Evolutionary conservation across 352 stramenopile genomes (phyloP).

Genomic region (Plasmopara viticola): DNA sequence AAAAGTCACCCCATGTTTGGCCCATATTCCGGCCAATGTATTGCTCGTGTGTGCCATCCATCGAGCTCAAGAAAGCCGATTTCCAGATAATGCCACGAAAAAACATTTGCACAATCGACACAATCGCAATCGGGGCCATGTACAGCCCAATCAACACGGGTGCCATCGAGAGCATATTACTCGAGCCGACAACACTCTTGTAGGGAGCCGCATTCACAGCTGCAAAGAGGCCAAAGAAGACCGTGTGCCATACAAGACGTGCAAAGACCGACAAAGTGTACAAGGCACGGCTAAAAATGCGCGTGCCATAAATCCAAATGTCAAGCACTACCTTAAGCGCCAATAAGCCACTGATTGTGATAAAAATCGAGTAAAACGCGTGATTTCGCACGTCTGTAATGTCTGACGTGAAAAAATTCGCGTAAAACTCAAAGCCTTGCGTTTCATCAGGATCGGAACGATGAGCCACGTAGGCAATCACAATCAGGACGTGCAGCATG

Average conservation of each 20-base stretch:
- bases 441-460: slow-evolving; percentile 52
- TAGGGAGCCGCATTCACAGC: slow-evolving; percentile 64
- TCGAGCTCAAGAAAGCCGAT: slow-evolving; percentile 43
- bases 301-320: slow-evolving; percentile 74
- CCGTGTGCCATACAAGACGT: slow-evolving; percentile 70
- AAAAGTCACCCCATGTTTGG: slow-evolving; percentile 58
- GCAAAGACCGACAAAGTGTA: slow-evolving; percentile 64
- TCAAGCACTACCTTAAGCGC: slow-evolving; percentile 71
- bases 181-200: slow-evolving; percentile 44
- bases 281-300: slow-evolving; percentile 49
- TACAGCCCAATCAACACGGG: slow-evolving; percentile 47
- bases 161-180: slow-evolving; percentile 57
- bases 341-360: slow-evolving; percentile 56
- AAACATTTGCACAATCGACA: slow-evolving; percentile 62
- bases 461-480: slow-evolving; percentile 76
- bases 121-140: slow-evolving; percentile 51
- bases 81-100: slow-evolving; percentile 51
- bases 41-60: slow-evolving; percentile 68
- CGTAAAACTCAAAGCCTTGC: slow-evolving; percentile 59
- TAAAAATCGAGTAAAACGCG: slow-evolving; percentile 67
- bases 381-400: slow-evolving; percentile 68
- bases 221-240: slow-evolving; percentile 76
- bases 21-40: slow-evolving; percentile 80
- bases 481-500: slow-evolving; percentile 72
- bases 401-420: slow-evolving; percentile 59